Base-by-base conservation (phyloP, 1,284 basidiomycete species). In the Ceratorhiza oryzae-sativae region DNA sequence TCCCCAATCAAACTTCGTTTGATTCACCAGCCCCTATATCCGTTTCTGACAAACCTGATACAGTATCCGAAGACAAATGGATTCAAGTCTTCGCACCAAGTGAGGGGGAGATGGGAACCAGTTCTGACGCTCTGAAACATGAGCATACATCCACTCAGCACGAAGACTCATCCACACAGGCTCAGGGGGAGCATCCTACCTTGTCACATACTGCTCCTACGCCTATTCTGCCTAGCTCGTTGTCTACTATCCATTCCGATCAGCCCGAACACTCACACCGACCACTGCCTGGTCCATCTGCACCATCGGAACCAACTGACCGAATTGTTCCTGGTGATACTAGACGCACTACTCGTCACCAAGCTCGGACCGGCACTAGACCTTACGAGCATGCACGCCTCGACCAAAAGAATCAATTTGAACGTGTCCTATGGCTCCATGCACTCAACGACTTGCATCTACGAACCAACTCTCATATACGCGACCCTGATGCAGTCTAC, bases 71-170 rank as follows among this genome's bases (percentile, higher is more conserved):
- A 2, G 36, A 62, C 23, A 27, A 62, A 2, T 62, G 60, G 60
- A n/a, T 62, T 9, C 18, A 48, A 30, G 42, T 62, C 60, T 30
- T 41, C 18, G 25, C 27, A 30, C 60, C 42, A n/a, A 62, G 41
- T 62, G 60, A 62, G 60, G 60, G 60, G 60, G 60, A 62, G 60
- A 34, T 55, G 51, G 51, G 51, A 34, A 13, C 0, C 51, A 9
- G 10, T 27, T 15, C 51, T 3, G 51, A 32, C 6, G 51, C 13
- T 3, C 30, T 4, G 6, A 34, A 32, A 10, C 4, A 15, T 1
- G 25, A 6, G 51, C 51, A 55, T 55, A 55, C 18, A 55, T 55
- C 51, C 51, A 55, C 51, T 55, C 51, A 55, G 51, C 30, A 15
- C 51, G 30, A 55, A 55, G 30, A 34, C 2, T 5, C 10, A 6